Evolutionary conservation across 768 basidiomycete species (phyloP), one percentile per base, ranked within the genome.

Genomic region (Phaeolepiota aurea): DNA sequence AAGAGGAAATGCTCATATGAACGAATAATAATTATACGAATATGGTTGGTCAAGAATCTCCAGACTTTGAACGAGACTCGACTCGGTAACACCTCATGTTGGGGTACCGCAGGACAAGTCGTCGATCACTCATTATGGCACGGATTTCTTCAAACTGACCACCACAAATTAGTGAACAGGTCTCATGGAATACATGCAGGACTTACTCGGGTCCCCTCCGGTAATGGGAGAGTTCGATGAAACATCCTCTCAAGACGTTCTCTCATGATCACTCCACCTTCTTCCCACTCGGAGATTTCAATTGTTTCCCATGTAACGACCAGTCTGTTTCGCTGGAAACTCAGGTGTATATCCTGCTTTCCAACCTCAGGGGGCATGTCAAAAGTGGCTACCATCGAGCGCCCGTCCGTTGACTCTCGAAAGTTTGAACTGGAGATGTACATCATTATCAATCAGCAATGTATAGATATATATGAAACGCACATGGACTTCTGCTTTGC

Each of bases 331-430:
- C 71, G 68, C 40, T 82, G 80, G 49, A 75, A 87, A 53, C 77
- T 84, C 52, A 87, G 78, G 48, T 87, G 83, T 41, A 85, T 74
- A 45, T 87, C 77, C 43, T 84, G 72, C 55, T 85, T 87, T 52
- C 67, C 68, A 32, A 87, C 74, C 20, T 82, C 79, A n/a, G 57
- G 56, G 2, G 71, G 70, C 50, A 87, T 62, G 44, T 85, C 80
- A 54, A 86, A 84, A 37, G 74, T 82, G 16, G 79, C 81, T 16
- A 77, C 77, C 35, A 82, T 72, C 53, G 79, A 76, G 52, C 72
- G 73, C 38, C 83, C 82, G 47, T 83, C 84, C 40, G 68, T 66
- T 16, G 83, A 82, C 63, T 85, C 82, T 48, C 74, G 77, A 55
- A 83, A 76, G 48, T 72, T 76, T 47, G 80, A 77, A 51, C 83